These are phyloP conservation scores for Yamadazyma conglobata DNA, from an alignment of 1,139 yeast species.

Conservation along the genomic window DNA sequence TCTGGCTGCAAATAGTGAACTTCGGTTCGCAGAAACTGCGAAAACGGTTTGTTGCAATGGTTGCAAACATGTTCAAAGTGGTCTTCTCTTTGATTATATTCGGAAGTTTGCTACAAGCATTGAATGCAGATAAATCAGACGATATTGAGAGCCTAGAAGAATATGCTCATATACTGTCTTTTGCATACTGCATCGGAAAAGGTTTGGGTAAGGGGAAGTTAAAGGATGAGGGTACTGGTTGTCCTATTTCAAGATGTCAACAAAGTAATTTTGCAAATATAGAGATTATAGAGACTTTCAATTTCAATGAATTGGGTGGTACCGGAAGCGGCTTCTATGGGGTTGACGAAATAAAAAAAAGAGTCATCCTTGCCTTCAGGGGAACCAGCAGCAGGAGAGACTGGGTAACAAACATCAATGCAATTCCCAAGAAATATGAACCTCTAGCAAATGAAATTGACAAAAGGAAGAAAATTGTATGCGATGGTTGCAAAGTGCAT, in stretches of 20 bases:
- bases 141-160: conserved; percentile 27
- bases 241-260: conserved; percentile 22
- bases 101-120: too few species aligned
- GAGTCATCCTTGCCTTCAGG: conserved; percentile 46
- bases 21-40: too few species aligned
- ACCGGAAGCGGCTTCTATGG: conserved; percentile 55
- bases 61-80: neutral
- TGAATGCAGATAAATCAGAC: too few species aligned
- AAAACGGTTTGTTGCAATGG: neutral
- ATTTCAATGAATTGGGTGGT: conserved; percentile 38
- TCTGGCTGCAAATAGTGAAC: conserved; percentile 23
- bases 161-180: conserved; percentile 34
- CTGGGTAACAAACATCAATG: conserved; percentile 53
- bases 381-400: conserved; percentile 59
- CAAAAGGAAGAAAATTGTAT: too few species aligned
- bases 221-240: conserved; percentile 18
- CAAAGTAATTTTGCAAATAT: conserved; percentile 20
- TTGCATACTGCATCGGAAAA: conserved; percentile 37
- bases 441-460: conserved; percentile 25
- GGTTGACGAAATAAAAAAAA: conserved; percentile 31
- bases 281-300: conserved; percentile 32
- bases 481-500: conserved; percentile 56
- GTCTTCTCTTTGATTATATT: too few species aligned
- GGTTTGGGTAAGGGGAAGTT: conserved; percentile 28
- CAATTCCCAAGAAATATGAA: conserved; percentile 35